A percentile compares a stretch with the other conserved stretches of the same genome.
Conservation (phyloP, 164 flowering plant species). For the Umbilicus rupestris region DNA sequence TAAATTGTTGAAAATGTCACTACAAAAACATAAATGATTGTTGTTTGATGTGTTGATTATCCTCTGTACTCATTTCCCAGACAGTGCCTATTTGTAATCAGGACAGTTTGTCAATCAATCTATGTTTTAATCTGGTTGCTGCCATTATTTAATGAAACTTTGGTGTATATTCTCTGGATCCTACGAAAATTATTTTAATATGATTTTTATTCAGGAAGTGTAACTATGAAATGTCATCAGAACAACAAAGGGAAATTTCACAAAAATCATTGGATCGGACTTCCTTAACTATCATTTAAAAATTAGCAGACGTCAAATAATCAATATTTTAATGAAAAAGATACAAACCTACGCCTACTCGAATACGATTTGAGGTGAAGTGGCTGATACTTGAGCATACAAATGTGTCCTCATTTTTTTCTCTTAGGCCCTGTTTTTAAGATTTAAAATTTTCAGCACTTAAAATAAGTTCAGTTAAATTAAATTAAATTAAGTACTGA, state of each 20-base stretch:
- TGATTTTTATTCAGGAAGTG: no score
- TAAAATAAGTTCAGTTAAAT: no score
- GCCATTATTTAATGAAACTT: neutral
- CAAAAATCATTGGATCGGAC: no score
- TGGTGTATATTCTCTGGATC: neutral
- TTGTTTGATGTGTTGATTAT: neutral
- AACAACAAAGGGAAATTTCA: no score
- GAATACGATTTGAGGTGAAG: conserved; percentile 17
- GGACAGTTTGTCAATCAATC: neutral
- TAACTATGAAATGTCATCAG: no score
- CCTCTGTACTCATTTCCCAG: neutral
- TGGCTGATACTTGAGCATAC: conserved; percentile 18
- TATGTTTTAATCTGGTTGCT: neutral
- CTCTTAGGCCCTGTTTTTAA: conserved; percentile 17
- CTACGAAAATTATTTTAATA: neutral
- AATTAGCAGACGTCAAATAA: no score
- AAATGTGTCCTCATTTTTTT: conserved; percentile 32
- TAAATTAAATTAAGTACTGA: no score
- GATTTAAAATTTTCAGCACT: neutral
- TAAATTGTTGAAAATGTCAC: neutral
- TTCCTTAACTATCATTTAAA: no score
- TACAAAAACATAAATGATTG: neutral
- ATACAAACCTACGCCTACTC: neutral
- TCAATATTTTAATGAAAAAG: neutral
- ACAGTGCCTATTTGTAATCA: neutral